Evolutionary conservation across 2,329 filamentous ascomycete genomes (phyloP), one percentile per base, ranked within the genome.

Genomic region (Plectosphaerella cucumerina): DNA sequence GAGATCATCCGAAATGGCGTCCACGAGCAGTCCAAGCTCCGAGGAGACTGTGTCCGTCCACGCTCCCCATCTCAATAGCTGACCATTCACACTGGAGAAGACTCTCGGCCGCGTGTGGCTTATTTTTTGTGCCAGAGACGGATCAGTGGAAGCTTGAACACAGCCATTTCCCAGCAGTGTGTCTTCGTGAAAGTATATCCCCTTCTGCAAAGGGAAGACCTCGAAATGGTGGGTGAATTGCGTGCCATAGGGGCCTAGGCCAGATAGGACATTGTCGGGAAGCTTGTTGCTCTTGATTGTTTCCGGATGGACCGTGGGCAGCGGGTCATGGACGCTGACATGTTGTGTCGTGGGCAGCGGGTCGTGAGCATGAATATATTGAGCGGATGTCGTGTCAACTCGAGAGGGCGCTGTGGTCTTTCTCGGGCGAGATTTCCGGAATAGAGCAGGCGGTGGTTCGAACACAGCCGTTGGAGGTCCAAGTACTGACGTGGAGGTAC

Each of bases 201-300:
- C 76, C 6, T 64, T 59, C 37, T 78, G 75, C 26, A 86, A 65
- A 17, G 82, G 82, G 49, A 84, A 83, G 5, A 81, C 64, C 44
- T 85, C 81, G 54, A 87, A 87, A 59, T 86, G 76, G 33, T 78
- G 74, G 0, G 81, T 79, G 60, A 86, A 86, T 21, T 75, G 72
- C 2, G 79, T 81, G 1, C 83, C 83, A 60, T 81, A 84, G 1
- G 81, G 79, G 0, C 78, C 81, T 8, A 87, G 66, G 1, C 82
- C 81, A 11, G n/a, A 18, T 62, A 57, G n/a, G 86, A 42, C 39
- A 42, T 20, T 17, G 12, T 85, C 81, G 54, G 86, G 86, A 59
- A 86, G 76, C 34, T 78, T 74, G 0, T 81, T 79, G 60, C 86
- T n/a, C n/a, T n/a, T n/a, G 86, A 22, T 75, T 72, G 2, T 78